These are phyloP conservation scores for Mesembryanthemum crystallinum DNA, from an alignment of 148 eudicot species.

Conservation along the genomic window DNA sequence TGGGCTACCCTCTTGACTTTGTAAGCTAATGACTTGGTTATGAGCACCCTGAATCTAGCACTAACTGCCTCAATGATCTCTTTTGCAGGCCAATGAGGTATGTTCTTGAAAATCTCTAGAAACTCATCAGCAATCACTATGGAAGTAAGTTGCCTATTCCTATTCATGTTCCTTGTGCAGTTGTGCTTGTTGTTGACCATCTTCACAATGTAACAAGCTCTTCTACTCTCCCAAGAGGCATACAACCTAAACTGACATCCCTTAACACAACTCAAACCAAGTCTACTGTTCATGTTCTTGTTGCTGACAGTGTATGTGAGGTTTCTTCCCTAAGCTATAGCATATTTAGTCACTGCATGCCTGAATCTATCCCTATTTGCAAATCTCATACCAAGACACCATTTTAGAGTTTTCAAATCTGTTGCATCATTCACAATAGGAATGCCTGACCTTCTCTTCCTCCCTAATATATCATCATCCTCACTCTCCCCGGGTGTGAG, in stretches of 20 bases:
- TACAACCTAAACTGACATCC: background rate
- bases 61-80: too few relatives aligned
- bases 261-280: background rate
- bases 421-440: too few relatives aligned
- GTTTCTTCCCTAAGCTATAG: background rate
- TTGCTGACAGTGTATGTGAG: background rate
- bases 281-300: background rate
- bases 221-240: background rate
- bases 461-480: too few relatives aligned
- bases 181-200: background rate
- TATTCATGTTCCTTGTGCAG: background rate
- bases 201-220: slow-evolving; percentile 3
- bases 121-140: background rate
- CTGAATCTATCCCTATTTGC: background rate
- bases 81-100: background rate
- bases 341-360: background rate
- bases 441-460: too few relatives aligned
- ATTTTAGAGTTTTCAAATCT: too few relatives aligned
- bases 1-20: background rate
- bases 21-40: background rate
- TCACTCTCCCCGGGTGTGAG: too few relatives aligned
- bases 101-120: background rate
- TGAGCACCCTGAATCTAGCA: too few relatives aligned
- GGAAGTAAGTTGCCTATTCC: background rate
- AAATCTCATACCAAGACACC: too few relatives aligned